Evolutionary conservation across 2,329 filamentous ascomycete genomes (phyloP).

Genomic region (Claviceps sp.): DNA sequence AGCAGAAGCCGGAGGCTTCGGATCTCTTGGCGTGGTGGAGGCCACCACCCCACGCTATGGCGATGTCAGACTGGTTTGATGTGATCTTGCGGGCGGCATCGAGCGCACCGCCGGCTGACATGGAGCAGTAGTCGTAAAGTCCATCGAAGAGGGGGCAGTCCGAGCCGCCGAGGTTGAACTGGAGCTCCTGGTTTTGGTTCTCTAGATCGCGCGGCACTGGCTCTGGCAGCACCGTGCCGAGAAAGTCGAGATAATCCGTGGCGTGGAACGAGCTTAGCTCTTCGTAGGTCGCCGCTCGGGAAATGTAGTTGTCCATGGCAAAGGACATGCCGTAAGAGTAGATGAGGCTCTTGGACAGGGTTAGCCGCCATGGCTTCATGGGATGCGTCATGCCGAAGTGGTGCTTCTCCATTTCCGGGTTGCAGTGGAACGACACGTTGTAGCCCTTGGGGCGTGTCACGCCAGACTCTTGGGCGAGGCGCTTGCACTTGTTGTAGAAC

Average conservation of each 20-base stretch:
- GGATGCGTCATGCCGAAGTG: conserved; percentile 95
- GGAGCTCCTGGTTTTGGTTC: conserved; percentile 46
- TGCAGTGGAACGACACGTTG: conserved; percentile 90
- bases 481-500: conserved; percentile 44
- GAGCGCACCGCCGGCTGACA: conserved; percentile 82
- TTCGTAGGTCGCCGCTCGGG: conserved; percentile 72
- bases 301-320: conserved; percentile 88
- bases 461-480: conserved; percentile 45
- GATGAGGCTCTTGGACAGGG: conserved; percentile 87
- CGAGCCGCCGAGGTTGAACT: conserved; percentile 77
- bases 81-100: conserved; percentile 84
- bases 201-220: conserved; percentile 52
- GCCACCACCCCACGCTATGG: conserved; percentile 94
- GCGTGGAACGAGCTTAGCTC: conserved; percentile 82
- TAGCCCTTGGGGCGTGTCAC: conserved; percentile 74
- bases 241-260: conserved; percentile 79
- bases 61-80: conserved; percentile 80
- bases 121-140: conserved; percentile 85
- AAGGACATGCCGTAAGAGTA: conserved; percentile 92
- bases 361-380: conserved; percentile 98
- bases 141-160: conserved; percentile 97
- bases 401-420: conserved; percentile 86
- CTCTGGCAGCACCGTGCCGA: conserved; percentile 57
- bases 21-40: conserved; percentile 92
- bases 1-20: conserved; percentile 93